A percentile compares a stretch with the other conserved stretches of the same genome.
Evolutionary conservation across 345 rosid genomes (phyloP).

Genomic region (Eutrema yunnanense): DNA sequence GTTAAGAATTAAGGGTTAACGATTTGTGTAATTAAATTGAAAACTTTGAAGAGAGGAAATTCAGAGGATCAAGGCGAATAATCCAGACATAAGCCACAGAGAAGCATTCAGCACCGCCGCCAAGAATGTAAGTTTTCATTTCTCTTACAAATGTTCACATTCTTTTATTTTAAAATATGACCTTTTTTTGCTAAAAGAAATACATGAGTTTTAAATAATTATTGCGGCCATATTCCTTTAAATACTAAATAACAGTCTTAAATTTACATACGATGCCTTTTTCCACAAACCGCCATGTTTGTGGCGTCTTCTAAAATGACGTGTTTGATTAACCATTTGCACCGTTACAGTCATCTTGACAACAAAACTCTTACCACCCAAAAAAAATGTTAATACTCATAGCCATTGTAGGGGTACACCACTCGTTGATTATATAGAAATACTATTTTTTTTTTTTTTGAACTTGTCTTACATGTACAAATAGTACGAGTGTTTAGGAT

Average conservation of each 20-base stretch:
- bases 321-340: too few relatives aligned
- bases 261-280: too few relatives aligned
- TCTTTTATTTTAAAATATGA: background rate
- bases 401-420: background rate
- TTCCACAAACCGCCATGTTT: too few relatives aligned
- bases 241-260: background rate
- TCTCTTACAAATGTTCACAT: background rate
- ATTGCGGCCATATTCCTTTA: background rate
- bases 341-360: too few relatives aligned
- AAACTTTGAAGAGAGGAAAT: constrained; percentile 74
- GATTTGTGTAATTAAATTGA: background rate
- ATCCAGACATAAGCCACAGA: constrained; percentile 93
- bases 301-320: too few relatives aligned
- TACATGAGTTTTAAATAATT: background rate
- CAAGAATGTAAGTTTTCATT: constrained; percentile 59
- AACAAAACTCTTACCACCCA: too few relatives aligned
- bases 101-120: constrained; percentile 99
- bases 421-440: too few relatives aligned
- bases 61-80: constrained; percentile 95
- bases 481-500: background rate
- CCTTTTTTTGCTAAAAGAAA: background rate
- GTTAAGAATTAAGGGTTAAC: background rate
- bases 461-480: background rate
- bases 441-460: background rate
- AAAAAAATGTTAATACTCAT: too few relatives aligned